Evolutionary conservation across 164 flowering plant species (phyloP).

Genomic region (Vitis rotundifolia): DNA sequence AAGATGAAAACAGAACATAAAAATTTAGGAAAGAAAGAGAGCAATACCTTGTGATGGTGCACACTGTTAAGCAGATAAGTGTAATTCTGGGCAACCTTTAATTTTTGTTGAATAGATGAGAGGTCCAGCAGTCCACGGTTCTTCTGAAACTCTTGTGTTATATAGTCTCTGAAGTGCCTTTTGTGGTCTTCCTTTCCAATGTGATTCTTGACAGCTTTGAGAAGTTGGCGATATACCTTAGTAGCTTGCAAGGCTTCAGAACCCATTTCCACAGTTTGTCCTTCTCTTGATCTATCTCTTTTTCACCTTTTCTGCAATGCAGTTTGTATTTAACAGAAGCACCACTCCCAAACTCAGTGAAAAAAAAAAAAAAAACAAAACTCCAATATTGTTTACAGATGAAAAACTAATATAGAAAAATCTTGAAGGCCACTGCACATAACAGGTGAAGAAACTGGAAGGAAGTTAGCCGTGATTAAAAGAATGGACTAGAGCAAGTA

Average conservation of each 20-base stretch:
- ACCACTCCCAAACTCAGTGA: no score
- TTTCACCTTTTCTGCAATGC: no score
- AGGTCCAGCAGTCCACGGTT: conserved; percentile 24
- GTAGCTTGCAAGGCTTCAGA: conserved; percentile 43
- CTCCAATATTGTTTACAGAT: no score
- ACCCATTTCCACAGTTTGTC: conserved; percentile 25
- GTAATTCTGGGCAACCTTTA: conserved; percentile 73
- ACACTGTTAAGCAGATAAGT: conserved; percentile 71
- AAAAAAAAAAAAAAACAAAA: not conserved
- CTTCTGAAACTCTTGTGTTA: conserved; percentile 66
- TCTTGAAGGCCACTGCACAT: no score
- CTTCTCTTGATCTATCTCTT: no score
- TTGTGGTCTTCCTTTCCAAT: conserved; percentile 68
- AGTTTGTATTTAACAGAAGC: no score
- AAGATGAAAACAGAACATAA: not conserved
- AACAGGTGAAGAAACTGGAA: no score
- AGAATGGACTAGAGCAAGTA: no score
- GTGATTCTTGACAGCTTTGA: conserved; percentile 66
- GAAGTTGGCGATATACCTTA: conserved; percentile 53
- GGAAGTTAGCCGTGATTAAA: no score
- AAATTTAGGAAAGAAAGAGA: not conserved
- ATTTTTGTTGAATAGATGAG: conserved; percentile 39
- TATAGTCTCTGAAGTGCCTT: conserved; percentile 64
- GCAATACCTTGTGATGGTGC: conserved; percentile 84
- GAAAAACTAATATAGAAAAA: no score